Percentiles rank a stretch among this genome's conserved stretches.
phyloP scores from a whole-genome alignment of 441 rosid species.

The Pelargonium cotyledonis region DNA sequence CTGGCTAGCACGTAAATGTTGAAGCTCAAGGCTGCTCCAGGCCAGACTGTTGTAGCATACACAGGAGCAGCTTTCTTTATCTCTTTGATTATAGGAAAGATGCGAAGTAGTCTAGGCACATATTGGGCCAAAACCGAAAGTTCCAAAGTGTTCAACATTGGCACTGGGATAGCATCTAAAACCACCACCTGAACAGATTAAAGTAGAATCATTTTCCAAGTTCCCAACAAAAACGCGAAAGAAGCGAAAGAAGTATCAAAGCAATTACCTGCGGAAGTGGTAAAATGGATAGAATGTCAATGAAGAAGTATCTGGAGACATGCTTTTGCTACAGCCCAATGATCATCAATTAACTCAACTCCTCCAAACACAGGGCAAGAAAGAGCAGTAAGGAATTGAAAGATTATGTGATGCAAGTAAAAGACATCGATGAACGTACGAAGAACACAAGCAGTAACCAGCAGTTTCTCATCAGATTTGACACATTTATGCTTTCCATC shows the following conservation, averaged over 20 bases:
- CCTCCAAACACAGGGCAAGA: no score
- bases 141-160: neutral
- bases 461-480: slow-evolving; percentile 24
- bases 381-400: slow-evolving; percentile 54
- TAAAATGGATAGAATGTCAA: no score
- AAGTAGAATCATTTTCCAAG: no score
- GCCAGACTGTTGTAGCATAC: slow-evolving; percentile 75
- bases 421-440: slow-evolving; percentile 44
- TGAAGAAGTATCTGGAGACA: no score
- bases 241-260: no score
- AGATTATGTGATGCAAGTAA: slow-evolving; percentile 51
- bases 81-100: slow-evolving; percentile 47
- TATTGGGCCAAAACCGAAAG: no score
- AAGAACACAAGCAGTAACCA: slow-evolving; percentile 32
- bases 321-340: no score
- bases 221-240: no score
- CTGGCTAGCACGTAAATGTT: slow-evolving; percentile 80
- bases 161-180: no score
- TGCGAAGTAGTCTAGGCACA: slow-evolving; percentile 53
- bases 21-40: slow-evolving; percentile 78
- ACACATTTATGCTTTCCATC: slow-evolving; percentile 25
- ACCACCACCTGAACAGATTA: no score
- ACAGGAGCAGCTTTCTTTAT: slow-evolving; percentile 64
- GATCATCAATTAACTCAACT: no score
- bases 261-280: no score